A percentile compares a stretch with the other conserved stretches of the same genome.
Conservation (phyloP, 768 basidiomycete species). For the Boletus insuetus region DNA sequence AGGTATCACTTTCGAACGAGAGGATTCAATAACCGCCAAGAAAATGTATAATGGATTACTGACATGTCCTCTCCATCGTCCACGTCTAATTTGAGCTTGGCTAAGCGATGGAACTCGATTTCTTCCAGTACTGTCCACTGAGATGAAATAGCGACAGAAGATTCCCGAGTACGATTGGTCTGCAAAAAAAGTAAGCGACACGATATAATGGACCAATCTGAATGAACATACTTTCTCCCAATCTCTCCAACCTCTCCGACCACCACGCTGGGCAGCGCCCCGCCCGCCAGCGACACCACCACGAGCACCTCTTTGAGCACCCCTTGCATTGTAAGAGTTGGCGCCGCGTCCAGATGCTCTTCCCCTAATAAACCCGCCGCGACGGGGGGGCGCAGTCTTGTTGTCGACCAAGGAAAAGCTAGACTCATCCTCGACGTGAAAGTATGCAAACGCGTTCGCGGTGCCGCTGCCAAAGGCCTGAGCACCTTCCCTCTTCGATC, state of each 20-base stretch:
- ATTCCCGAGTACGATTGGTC: constrained; percentile 85
- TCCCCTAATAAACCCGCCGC: constrained; percentile 64
- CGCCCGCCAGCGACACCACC: constrained; percentile 46
- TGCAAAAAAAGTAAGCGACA: constrained; percentile 25
- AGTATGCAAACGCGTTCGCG: constrained; percentile 91
- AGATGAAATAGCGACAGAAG: constrained; percentile 88
- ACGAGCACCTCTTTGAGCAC: constrained; percentile 43
- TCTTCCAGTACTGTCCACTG: constrained; percentile 97
- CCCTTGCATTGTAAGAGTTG: constrained; percentile 39
- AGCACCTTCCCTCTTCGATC: constrained; percentile 70
- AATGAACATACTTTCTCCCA: constrained; percentile 79
- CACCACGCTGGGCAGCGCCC: constrained; percentile 36
- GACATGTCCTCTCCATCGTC: constrained; percentile 90
- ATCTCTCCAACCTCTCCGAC: constrained; percentile 79
- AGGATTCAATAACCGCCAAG: constrained; percentile 5
- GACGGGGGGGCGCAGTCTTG: constrained; percentile 66
- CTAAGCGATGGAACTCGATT: constrained; percentile 90
- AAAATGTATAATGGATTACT: constrained; percentile 26
- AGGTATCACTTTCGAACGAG: constrained; percentile 56
- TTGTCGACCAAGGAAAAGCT: constrained; percentile 96
- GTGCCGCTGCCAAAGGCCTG: constrained; percentile 89
- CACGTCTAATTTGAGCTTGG: constrained; percentile 91
- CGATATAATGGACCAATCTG: not conserved
- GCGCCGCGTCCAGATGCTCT: constrained; percentile 37
- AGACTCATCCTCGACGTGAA: constrained; percentile 97